These are phyloP conservation scores for Chamaecrista fasciculata DNA, from an alignment of 306 rosid species.

Conservation along the genomic window DNA sequence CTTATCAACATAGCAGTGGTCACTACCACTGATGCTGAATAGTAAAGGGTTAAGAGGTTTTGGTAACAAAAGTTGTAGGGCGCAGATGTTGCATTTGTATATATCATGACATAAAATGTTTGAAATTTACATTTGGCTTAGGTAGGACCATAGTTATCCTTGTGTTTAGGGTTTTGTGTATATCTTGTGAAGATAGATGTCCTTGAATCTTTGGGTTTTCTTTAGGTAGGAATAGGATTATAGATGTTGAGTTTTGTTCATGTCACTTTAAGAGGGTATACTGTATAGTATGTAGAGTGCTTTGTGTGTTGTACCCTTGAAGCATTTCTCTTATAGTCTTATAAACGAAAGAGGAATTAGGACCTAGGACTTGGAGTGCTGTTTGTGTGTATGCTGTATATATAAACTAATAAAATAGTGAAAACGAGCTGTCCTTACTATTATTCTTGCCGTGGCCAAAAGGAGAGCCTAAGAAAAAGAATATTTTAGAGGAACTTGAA, in stretches of 20 bases:
- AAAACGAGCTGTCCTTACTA: background rate
- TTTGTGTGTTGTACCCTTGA: slow-evolving; percentile 27
- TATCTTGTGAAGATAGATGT: slow-evolving; percentile 19
- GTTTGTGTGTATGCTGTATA: slow-evolving; percentile 26
- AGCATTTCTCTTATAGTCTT: slow-evolving; percentile 18
- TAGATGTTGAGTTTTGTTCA: slow-evolving; percentile 23
- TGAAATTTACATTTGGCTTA: slow-evolving; percentile 26
- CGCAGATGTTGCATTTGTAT: slow-evolving; percentile 28
- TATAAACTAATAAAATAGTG: slow-evolving; percentile 31
- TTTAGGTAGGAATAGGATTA: slow-evolving; percentile 32
- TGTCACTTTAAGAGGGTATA: slow-evolving; percentile 46
- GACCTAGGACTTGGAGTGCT: slow-evolving; percentile 18
- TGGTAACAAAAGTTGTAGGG: slow-evolving; percentile 17
- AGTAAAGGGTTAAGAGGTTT: slow-evolving; percentile 14
- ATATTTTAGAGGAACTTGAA: no score
- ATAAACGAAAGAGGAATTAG: background rate
- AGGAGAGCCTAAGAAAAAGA: no score
- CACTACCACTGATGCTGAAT: background rate
- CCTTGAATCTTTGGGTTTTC: background rate
- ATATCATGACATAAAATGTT: slow-evolving; percentile 1
- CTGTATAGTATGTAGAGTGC: slow-evolving; percentile 50
- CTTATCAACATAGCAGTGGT: background rate
- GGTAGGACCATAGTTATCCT: slow-evolving; percentile 23
- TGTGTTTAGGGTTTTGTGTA: slow-evolving; percentile 28
- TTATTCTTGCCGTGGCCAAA: no score